Conservation (phyloP, 257 asterid genomes). For the Przewalskia tangutica region DNA sequence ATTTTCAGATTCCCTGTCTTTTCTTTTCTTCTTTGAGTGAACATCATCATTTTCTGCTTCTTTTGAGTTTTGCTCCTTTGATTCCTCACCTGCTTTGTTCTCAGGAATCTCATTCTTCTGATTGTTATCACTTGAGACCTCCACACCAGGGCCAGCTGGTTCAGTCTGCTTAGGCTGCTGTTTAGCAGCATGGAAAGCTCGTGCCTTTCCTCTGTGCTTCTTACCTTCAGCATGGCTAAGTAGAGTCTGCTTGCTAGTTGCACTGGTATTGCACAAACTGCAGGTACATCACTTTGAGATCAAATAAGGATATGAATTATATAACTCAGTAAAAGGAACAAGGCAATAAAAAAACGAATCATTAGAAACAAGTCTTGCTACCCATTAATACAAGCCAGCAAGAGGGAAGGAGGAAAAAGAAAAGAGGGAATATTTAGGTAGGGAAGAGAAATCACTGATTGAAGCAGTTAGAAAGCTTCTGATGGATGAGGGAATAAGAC, state of each 20-base stretch:
- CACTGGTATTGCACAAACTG: conserved; percentile 82
- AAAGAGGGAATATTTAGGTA: neutral
- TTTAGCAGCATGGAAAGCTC: conserved; percentile 70
- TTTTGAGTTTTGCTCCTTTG: conserved; percentile 29
- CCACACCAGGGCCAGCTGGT: conserved; percentile 16
- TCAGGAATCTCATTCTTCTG: conserved; percentile 22
- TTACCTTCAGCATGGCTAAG: conserved; percentile 92
- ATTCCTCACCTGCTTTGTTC: conserved; percentile 18
- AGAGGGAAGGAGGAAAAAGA: neutral
- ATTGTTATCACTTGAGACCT: conserved; percentile 15
- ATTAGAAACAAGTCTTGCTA: neutral
- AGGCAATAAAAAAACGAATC: neutral
- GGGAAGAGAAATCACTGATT: neutral
- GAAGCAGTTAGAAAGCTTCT: neutral
- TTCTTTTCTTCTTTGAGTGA: conserved; percentile 52
- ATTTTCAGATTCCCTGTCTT: conserved; percentile 39
- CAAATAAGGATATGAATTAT: neutral
- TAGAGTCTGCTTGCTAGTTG: conserved; percentile 88
- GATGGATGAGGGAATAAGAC: neutral
- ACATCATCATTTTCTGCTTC: conserved; percentile 26
- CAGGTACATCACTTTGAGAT: conserved; percentile 10
- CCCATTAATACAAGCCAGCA: neutral
- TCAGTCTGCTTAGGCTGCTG: conserved; percentile 38
- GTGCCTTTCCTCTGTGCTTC: conserved; percentile 85
- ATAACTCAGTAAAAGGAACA: neutral